These are phyloP conservation scores for Linaria vulgaris DNA, from an alignment of 257 asterid genomes.

Conservation along the genomic window DNA sequence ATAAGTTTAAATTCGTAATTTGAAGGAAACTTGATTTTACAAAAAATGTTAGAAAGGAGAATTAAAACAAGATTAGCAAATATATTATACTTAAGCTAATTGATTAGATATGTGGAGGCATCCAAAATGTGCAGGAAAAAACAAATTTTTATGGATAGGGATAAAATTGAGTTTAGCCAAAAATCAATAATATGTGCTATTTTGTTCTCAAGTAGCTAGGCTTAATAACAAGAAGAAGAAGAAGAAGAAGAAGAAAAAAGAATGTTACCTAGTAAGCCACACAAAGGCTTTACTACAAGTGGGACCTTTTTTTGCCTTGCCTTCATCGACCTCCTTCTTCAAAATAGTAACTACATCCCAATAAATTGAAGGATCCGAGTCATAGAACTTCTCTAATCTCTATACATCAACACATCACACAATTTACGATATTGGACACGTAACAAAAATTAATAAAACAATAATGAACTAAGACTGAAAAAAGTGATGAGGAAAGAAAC, in stretches of 20 bases:
- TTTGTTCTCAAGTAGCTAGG: too few species aligned
- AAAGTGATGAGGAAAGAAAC: background rate
- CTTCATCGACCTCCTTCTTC: conserved; percentile 63
- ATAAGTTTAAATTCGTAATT: too few species aligned
- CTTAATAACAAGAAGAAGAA: too few species aligned
- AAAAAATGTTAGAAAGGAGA: too few species aligned
- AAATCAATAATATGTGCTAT: too few species aligned
- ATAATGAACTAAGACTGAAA: background rate
- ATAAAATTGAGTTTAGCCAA: too few species aligned
- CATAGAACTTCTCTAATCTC: conserved; percentile 79
- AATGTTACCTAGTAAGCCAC: conserved; percentile 78
- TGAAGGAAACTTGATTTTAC: too few species aligned
- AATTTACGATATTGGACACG: background rate
- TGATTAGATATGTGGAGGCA: too few species aligned
- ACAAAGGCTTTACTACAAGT: conserved; percentile 78
- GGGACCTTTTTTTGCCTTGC: conserved; percentile 55
- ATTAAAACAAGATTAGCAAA: too few species aligned
- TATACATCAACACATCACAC: conserved; percentile 16
- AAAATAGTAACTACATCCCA: conserved; percentile 73
- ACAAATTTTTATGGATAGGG: too few species aligned
- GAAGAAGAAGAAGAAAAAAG: background rate
- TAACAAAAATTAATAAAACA: background rate
- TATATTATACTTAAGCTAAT: too few species aligned
- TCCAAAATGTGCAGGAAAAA: too few species aligned
- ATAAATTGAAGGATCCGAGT: conserved; percentile 57